Percentiles rank a stretch among this genome's conserved stretches.
These are phyloP conservation scores for Mycogone perniciosa DNA, from an alignment of 2,329 filamentous ascomycete genomes.

Conservation along the genomic window DNA sequence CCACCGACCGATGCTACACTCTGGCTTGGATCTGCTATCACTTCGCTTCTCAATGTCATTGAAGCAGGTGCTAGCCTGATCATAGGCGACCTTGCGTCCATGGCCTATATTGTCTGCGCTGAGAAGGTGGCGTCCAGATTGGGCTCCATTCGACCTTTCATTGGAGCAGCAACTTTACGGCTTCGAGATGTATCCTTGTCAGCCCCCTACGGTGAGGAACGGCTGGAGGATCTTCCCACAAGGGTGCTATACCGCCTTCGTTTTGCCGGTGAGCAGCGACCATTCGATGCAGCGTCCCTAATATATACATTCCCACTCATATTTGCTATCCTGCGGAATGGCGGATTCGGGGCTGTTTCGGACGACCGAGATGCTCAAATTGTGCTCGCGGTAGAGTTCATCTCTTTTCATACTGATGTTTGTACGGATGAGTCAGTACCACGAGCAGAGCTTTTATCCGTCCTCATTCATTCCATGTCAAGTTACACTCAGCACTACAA, in stretches of 20 bases:
- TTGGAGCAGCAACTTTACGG: slow-evolving; percentile 81
- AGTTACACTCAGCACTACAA: slow-evolving; percentile 91
- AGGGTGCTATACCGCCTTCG: slow-evolving; percentile 84
- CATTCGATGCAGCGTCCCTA: slow-evolving; percentile 81
- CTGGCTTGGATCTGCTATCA: slow-evolving; percentile 82
- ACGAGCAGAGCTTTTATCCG: slow-evolving; percentile 63
- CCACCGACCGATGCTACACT: slow-evolving; percentile 82
- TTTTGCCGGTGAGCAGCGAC: slow-evolving; percentile 87
- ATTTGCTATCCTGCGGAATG: slow-evolving; percentile 69
- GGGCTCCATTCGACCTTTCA: slow-evolving; percentile 70
- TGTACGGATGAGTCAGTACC: slow-evolving; percentile 72
- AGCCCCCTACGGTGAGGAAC: slow-evolving; percentile 66
- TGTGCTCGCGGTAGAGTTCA: slow-evolving; percentile 78
- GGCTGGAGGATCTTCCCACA: slow-evolving; percentile 78
- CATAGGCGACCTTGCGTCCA: slow-evolving; percentile 70
- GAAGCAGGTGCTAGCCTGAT: slow-evolving; percentile 75
- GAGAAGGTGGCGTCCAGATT: slow-evolving; percentile 68
- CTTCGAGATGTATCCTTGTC: slow-evolving; percentile 70
- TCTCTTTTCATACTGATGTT: slow-evolving; percentile 80
- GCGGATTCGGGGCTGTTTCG: slow-evolving; percentile 63
- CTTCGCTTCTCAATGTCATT: slow-evolving; percentile 65
- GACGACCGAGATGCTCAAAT: slow-evolving; percentile 89
- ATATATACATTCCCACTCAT: slow-evolving; percentile 82
- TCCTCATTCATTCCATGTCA: slow-evolving; percentile 77
- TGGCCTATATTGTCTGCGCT: slow-evolving; percentile 73